These are phyloP conservation scores for Solanum aculeatissimum DNA, from an alignment of 305 asterid genomes.

Conservation along the genomic window DNA sequence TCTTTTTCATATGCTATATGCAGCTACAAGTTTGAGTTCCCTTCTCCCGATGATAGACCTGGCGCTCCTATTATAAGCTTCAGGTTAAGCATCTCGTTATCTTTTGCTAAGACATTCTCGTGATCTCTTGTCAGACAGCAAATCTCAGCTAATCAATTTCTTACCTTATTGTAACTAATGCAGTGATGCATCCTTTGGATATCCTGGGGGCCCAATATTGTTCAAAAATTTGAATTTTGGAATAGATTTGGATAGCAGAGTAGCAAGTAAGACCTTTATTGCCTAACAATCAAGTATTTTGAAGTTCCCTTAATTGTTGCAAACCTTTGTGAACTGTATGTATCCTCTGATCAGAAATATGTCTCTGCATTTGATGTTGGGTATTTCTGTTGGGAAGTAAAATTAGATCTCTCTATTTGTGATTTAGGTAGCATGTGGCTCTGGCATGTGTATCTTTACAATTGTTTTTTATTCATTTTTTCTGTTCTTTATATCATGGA, in stretches of 20 bases:
- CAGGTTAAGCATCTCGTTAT: constrained; percentile 40
- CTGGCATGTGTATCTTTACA: background rate
- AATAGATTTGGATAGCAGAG: constrained; percentile 90
- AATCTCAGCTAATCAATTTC: background rate
- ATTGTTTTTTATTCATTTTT: background rate
- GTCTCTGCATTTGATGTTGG: background rate
- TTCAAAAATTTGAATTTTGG: constrained; percentile 94
- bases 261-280: constrained; percentile 69
- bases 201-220: constrained; percentile 83
- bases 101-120: background rate
- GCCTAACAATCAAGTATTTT: background rate
- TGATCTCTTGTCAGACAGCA: background rate
- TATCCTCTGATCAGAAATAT: background rate
- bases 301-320: background rate
- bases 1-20: constrained; percentile 11
- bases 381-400: background rate
- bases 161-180: constrained; percentile 20
- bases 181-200: constrained; percentile 99
- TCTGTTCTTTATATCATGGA: background rate
- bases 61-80: constrained; percentile 98
- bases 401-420: background rate
- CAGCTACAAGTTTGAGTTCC: constrained; percentile 98
- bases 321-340: background rate
- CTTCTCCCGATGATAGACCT: constrained; percentile 98
- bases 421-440: background rate